These are phyloP conservation scores for Calonectria honghensis DNA, from an alignment of 2,329 filamentous ascomycete genomes.

Conservation along the genomic window DNA sequence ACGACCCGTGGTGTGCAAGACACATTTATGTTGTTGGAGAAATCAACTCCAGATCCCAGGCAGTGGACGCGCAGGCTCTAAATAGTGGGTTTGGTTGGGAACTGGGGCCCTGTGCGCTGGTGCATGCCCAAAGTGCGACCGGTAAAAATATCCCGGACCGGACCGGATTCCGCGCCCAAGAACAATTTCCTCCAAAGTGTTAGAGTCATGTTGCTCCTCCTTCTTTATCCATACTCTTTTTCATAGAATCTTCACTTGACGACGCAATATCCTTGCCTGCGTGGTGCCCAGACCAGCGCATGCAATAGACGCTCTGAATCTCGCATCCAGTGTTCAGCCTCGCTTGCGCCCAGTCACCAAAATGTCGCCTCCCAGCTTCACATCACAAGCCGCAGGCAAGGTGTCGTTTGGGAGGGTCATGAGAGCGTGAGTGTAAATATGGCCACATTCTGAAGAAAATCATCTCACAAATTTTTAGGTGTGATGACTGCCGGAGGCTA, in stretches of 20 bases:
- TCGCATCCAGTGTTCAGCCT: neutral
- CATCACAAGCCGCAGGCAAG: neutral
- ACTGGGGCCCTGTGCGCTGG: neutral
- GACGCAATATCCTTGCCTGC: neutral
- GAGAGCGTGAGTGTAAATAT: neutral
- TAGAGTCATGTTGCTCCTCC: neutral
- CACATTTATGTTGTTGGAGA: too few species aligned
- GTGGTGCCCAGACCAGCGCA: neutral
- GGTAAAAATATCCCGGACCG: neutral
- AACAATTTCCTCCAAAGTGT: neutral
- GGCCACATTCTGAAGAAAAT: neutral
- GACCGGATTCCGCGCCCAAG: conserved; percentile 4
- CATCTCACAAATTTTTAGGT: conserved; percentile 58
- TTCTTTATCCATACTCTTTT: neutral
- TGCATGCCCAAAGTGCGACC: neutral
- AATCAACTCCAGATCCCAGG: too few species aligned
- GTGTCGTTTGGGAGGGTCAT: conserved; percentile 16
- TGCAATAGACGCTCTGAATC: neutral
- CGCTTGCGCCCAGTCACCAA: neutral
- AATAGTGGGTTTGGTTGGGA: conserved; percentile 3
- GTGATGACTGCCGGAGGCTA: conserved; percentile 71
- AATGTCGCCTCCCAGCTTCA: conserved; percentile 9
- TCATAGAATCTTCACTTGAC: neutral
- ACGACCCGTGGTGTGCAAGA: too few species aligned
- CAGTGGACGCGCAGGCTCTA: neutral